These are phyloP conservation scores for Cryphonectria nitschkei DNA, from an alignment of 2,329 filamentous ascomycete genomes.

Conservation along the genomic window DNA sequence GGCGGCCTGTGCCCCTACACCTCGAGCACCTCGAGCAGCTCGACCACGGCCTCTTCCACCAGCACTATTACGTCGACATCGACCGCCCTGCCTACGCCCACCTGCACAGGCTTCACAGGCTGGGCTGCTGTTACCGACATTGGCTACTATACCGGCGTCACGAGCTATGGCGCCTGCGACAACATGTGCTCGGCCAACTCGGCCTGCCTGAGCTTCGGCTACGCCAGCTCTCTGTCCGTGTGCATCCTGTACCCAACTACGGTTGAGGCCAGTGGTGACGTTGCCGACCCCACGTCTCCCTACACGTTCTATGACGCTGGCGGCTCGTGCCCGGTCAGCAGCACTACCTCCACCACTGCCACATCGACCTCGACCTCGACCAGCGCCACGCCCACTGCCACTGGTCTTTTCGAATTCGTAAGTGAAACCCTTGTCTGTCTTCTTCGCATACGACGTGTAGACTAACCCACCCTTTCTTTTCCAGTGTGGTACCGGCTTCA, in stretches of 20 bases:
- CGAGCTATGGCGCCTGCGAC: conserved; percentile 17
- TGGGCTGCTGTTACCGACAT: conserved; percentile 18
- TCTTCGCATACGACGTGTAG: not conserved
- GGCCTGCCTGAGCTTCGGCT: conserved; percentile 23
- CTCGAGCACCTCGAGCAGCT: conserved; percentile 13
- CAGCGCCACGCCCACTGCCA: conserved; percentile 20
- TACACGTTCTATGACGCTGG: conserved; percentile 28
- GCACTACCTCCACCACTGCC: conserved; percentile 3
- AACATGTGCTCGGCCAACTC: conserved; percentile 20
- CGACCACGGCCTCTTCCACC: not conserved
- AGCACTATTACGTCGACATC: conserved; percentile 2
- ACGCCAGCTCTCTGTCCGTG: not conserved
- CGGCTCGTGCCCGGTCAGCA: conserved; percentile 13
- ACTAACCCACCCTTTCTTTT: not conserved
- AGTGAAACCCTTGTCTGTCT: not conserved
- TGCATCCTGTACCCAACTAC: conserved; percentile 23
- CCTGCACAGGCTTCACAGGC: conserved; percentile 16
- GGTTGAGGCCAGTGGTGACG: conserved; percentile 23
- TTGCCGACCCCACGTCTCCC: conserved; percentile 36
- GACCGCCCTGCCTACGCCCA: conserved; percentile 3
- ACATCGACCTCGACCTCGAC: conserved; percentile 10
- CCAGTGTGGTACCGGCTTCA: conserved; percentile 19
- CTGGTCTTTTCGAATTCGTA: conserved; percentile 21
- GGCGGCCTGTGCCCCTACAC: conserved; percentile 19
- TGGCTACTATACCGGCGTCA: conserved; percentile 16